Conservation (phyloP, 257 asterid species). For the Eustoma russellianum region DNA sequence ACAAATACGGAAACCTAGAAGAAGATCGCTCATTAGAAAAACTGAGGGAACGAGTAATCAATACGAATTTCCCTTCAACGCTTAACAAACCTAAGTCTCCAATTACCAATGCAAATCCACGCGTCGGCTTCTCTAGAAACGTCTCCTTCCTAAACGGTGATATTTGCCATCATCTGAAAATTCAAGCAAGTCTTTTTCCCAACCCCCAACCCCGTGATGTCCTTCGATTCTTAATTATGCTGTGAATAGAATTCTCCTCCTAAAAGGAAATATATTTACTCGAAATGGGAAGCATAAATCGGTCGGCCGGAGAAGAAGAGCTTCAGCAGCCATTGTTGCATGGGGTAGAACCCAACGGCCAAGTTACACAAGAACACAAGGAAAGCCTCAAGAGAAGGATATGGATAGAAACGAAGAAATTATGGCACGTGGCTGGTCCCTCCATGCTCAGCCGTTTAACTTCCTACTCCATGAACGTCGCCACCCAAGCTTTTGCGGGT, state of each 20-base stretch:
- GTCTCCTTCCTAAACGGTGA: too few relatives aligned
- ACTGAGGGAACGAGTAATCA: too few relatives aligned
- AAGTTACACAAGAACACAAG: not conserved
- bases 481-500: constrained; percentile 39
- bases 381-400: constrained; percentile 8
- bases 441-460: constrained; percentile 30
- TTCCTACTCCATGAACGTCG: constrained; percentile 22
- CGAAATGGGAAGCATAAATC: constrained; percentile 3
- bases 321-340: constrained; percentile 1
- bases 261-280: not conserved
- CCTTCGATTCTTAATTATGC: too few relatives aligned
- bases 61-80: too few relatives aligned
- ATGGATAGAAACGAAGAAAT: constrained; percentile 24
- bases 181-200: too few relatives aligned
- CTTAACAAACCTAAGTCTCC: too few relatives aligned
- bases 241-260: not conserved
- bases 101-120: too few relatives aligned
- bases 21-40: too few relatives aligned
- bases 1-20: too few relatives aligned
- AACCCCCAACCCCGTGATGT: too few relatives aligned
- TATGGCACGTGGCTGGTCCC: constrained; percentile 44
- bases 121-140: too few relatives aligned
- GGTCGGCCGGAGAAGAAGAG: not conserved
- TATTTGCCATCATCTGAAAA: too few relatives aligned
- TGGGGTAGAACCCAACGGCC: not conserved